Evolutionary conservation across 208 protist genomes (phyloP), one percentile per base, ranked within the genome.

Genomic region (Crithidia expoeki): DNA sequence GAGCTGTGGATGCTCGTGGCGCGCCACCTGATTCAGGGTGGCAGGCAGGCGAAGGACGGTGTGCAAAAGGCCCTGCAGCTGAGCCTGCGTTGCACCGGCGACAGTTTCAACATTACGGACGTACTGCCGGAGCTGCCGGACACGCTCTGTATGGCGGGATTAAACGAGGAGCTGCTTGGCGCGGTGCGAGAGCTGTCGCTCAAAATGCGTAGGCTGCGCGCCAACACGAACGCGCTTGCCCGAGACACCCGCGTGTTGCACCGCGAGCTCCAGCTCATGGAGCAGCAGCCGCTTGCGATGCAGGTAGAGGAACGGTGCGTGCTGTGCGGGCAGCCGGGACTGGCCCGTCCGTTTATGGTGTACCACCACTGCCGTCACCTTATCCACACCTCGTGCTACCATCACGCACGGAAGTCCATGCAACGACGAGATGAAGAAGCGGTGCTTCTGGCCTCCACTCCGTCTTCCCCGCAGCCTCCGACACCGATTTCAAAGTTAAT

Each of bases 281-380:
- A 55, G n/a, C 34, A 72, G 2, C 42, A 62, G 47, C 59, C 47
- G 21, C 59, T 67, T 23, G 12, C 49, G 59, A 51, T 67, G 68
- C 68, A 66, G 38, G 49, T 62, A n/a, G 52, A 67, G 0, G 59
- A 67, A 58, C 74, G 51, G 58, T 88, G 68, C 34, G 72, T 65
- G 14, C 19, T 74, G 42, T 89, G 84, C 55, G 66, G 74, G 42
- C 66, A 78, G 50, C 44, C 72, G 9, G 72, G 68, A 5, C 57
- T 89, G 25, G 64, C 75, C 2, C 79, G 77, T 0, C 67, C 76
- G 7, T 82, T 89, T 56, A 73, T 76, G 5, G 68, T 72, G 27
- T 89, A 85, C 57, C 78, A 69, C 1, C 68, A 68, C 44, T 89
- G 84, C 60, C 44, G 61, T 10, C 84, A 89, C 61, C 67, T 74